A percentile compares a stretch with the other conserved stretches of the same genome.
These are phyloP conservation scores for Kondoa subrosea DNA, from an alignment of 768 basidiomycete species.

Conservation along the genomic window DNA sequence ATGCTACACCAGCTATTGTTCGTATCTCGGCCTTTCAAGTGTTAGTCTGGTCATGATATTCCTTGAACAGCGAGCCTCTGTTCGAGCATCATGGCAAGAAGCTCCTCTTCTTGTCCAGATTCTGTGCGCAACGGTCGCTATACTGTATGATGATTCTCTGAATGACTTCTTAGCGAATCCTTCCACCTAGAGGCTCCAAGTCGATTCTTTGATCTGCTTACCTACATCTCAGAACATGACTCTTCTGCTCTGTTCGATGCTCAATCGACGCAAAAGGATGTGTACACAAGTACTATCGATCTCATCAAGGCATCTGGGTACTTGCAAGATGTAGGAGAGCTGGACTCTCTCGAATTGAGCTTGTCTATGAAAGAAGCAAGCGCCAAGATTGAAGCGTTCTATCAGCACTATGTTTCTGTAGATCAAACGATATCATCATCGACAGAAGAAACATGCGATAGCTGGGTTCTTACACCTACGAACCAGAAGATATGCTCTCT, in stretches of 20 bases:
- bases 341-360: constrained; percentile 42
- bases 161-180: background rate
- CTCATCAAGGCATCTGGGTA: background rate
- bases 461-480: constrained; percentile 20
- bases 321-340: background rate
- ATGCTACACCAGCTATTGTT: background rate
- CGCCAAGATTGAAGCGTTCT: constrained; percentile 70
- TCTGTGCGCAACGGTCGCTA: constrained; percentile 1
- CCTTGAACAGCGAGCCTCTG: constrained; percentile 1
- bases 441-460: constrained; percentile 26
- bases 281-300: background rate
- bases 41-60: background rate
- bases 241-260: background rate
- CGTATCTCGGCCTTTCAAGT: background rate
- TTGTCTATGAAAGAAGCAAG: constrained; percentile 61
- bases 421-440: constrained; percentile 18
- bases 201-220: background rate
- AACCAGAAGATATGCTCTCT: background rate
- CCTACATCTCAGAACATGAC: background rate
- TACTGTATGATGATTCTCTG: background rate
- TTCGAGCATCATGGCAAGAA: constrained; percentile 13
- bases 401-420: constrained; percentile 45
- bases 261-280: background rate
- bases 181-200: background rate
- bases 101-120: constrained; percentile 14